phyloP scores from a whole-genome alignment of 805 yeast species.

The Yarrowia sp. region DNA sequence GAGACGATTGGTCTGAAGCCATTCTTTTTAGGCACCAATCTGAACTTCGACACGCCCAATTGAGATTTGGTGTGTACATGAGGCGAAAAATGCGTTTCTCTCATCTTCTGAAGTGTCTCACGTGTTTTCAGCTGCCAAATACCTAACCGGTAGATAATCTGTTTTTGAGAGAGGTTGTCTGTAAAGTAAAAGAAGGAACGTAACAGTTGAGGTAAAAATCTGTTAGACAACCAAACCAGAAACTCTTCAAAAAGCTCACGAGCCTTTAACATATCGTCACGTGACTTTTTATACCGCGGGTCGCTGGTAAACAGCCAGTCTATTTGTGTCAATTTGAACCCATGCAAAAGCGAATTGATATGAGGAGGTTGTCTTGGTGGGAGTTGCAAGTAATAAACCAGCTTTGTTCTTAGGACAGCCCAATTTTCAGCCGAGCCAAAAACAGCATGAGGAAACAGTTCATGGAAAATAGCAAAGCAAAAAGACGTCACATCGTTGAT shows the following conservation, averaged over 20 bases:
- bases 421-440: background rate
- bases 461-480: background rate
- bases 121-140: background rate
- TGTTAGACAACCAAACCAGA: background rate
- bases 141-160: background rate
- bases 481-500: background rate
- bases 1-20: constrained; percentile 18
- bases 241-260: background rate
- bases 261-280: background rate
- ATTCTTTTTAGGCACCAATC: background rate
- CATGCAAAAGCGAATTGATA: background rate
- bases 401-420: background rate
- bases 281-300: background rate
- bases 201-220: background rate
- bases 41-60: constrained; percentile 6
- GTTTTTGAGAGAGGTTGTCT: background rate
- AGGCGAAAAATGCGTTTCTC: background rate
- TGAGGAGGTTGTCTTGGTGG: background rate
- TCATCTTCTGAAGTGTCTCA: background rate
- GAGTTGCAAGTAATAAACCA: background rate
- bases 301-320: background rate
- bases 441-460: background rate
- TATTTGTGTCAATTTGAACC: background rate
- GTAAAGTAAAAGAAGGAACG: background rate
- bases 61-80: background rate